Base-by-base conservation (phyloP, 805 yeast species). In the Zygoascus ofunaensis region DNA sequence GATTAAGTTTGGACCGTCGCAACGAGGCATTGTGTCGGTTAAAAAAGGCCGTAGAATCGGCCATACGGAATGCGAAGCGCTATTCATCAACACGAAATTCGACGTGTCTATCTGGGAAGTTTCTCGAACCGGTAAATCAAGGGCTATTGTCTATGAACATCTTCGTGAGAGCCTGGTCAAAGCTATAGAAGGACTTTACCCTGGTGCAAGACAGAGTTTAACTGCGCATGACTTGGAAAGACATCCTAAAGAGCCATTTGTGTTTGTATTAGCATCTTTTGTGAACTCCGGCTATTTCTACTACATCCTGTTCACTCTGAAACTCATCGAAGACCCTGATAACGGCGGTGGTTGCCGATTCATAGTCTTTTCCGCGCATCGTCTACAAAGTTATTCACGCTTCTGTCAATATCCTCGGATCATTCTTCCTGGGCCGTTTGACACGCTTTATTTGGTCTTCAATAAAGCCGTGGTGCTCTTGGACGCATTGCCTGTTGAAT, bases 191-290 rank as follows among this genome's bases (percentile, higher is more conserved):
- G 68, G 67, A 18, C 58, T 74, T 20, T 77, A 79, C 52, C 74
- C 81, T 7, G 74, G 75, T 30, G 71, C 82, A 0, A 63, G 63
- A 10, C 60, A 68, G 26, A 63, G 72, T n/a, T 63, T 83, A 45
- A 65, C 64, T 41, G 70, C 82, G 32, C 72, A 80, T 45, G 94
- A 85, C 55, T 62, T 83, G 19, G 78, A 79, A 58, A 72, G 78
- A 3, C 55, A 66, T 5, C 65, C 67, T 14, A 56, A 61, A 2
- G 61, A 65, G 17, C 65, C 68, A 17, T 65, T 65, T 1, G 74
- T 74, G 44, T 55, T 80, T 42, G 61, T 81, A 2, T 59, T 81
- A 41, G 68, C 79, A 0, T 64, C 76, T 3, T 70, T 75, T 45
- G 57, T 53, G 37, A 51, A 53, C 50, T 64, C 59, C 49, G 53